These are phyloP conservation scores for Hyphopichia fennica DNA, from an alignment of 1,139 yeast species.

Conservation along the genomic window DNA sequence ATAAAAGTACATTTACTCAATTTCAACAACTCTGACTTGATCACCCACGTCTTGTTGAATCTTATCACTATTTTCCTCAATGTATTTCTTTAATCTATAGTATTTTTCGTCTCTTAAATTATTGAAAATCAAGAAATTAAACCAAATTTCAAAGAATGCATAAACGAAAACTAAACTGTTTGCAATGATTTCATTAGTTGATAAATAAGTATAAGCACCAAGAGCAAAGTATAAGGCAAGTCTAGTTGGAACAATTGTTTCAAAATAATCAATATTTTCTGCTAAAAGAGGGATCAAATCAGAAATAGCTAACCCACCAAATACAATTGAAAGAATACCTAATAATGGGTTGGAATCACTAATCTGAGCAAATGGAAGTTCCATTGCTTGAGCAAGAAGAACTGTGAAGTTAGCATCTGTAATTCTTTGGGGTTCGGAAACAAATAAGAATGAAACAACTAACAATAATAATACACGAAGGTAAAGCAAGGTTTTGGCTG, in stretches of 20 bases:
- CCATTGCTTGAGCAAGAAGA: conserved; percentile 60
- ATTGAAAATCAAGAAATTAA: conserved; percentile 62
- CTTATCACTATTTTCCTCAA: conserved; percentile 37
- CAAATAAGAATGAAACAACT: conserved; percentile 57
- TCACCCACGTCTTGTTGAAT: conserved; percentile 29
- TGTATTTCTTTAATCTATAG: conserved; percentile 38
- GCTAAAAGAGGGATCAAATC: conserved; percentile 64
- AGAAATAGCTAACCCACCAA: conserved; percentile 43
- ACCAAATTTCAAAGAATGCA: conserved; percentile 70
- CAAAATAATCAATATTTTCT: conserved; percentile 57
- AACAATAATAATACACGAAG: conserved; percentile 48
- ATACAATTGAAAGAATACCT: conserved; percentile 50
- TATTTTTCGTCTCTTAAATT: conserved; percentile 65
- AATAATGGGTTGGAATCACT: conserved; percentile 50
- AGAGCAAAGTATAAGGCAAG: conserved; percentile 54
- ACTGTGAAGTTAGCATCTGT: conserved; percentile 48
- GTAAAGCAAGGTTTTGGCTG: conserved; percentile 52
- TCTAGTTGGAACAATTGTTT: conserved; percentile 68
- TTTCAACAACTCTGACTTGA: conserved; percentile 26
- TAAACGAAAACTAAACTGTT: conserved; percentile 64
- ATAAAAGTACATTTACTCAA: conserved; percentile 9
- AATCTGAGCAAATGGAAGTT: conserved; percentile 44
- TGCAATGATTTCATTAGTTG: conserved; percentile 45
- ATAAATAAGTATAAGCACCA: conserved; percentile 44
- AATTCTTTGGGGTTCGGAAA: conserved; percentile 49